Conservation (phyloP, 164 flowering plant genomes). For the Aristolochia californica region DNA sequence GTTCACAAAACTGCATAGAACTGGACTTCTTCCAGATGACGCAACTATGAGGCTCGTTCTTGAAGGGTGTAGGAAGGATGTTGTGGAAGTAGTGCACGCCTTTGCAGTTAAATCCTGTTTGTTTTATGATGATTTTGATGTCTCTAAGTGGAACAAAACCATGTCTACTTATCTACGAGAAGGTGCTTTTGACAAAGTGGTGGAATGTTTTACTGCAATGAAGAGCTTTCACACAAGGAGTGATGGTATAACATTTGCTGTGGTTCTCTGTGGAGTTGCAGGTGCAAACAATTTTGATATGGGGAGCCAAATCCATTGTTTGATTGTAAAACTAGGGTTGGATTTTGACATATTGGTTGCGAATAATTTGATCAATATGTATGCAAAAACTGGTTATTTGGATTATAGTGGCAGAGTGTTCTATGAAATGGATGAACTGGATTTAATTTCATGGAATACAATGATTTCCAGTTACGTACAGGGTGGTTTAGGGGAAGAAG, state of each 20-base stretch:
- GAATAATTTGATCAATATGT: slow-evolving; percentile 49
- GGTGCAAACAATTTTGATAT: slow-evolving; percentile 14
- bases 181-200: slow-evolving; percentile 18
- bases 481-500: slow-evolving; percentile 21
- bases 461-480: slow-evolving; percentile 38
- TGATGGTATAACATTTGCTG: slow-evolving; percentile 33
- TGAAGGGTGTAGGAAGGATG: slow-evolving; percentile 15
- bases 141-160: slow-evolving; percentile 31
- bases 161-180: slow-evolving; percentile 24
- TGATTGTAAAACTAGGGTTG: slow-evolving; percentile 28
- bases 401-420: slow-evolving; percentile 24
- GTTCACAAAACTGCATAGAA: slow-evolving; percentile 30
- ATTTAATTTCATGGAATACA: slow-evolving; percentile 54
- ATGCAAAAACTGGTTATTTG: slow-evolving; percentile 26
- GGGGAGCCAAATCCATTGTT: slow-evolving; percentile 39
- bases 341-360: slow-evolving; percentile 20
- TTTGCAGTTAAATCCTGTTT: slow-evolving; percentile 27
- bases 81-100: slow-evolving; percentile 30
- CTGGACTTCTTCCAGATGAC: slow-evolving; percentile 33
- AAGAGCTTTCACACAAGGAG: slow-evolving; percentile 13
- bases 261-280: slow-evolving; percentile 25
- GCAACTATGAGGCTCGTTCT: slow-evolving; percentile 23
- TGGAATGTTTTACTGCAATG: slow-evolving; percentile 32
- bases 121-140: slow-evolving; percentile 16
- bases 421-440: slow-evolving; percentile 25